Conservation (phyloP, 768 basidiomycete genomes). For the Royoungia palumana region DNA sequence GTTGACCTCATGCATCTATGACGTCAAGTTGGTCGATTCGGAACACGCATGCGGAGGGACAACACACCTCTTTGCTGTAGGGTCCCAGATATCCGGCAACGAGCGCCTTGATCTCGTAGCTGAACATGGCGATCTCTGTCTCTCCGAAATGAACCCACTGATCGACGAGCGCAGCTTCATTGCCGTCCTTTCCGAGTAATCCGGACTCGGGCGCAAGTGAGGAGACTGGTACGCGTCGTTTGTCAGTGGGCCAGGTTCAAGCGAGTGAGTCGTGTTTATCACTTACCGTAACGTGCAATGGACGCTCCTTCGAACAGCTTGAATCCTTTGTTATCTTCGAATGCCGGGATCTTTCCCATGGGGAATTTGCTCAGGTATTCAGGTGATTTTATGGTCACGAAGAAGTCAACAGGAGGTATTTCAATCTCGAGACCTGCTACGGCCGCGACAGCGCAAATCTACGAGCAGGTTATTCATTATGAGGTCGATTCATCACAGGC, state of each 20-base stretch:
- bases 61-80: slow-evolving; percentile 22
- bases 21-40: not conserved
- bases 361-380: slow-evolving; percentile 31
- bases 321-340: slow-evolving; percentile 23
- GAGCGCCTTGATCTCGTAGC: slow-evolving; percentile 17
- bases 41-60: not conserved
- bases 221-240: slow-evolving; percentile 13
- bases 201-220: slow-evolving; percentile 26
- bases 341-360: slow-evolving; percentile 27
- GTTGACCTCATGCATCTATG: slow-evolving; percentile 16
- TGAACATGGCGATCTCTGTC: slow-evolving; percentile 23
- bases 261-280: not conserved
- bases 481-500: not conserved
- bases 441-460: slow-evolving; percentile 26
- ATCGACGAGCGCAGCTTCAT: slow-evolving; percentile 27
- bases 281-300: slow-evolving; percentile 29
- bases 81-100: slow-evolving; percentile 18
- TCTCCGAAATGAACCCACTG: slow-evolving; percentile 33
- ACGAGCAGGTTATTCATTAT: not conserved
- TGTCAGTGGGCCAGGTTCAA: not conserved
- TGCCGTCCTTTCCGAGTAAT: slow-evolving; percentile 21
- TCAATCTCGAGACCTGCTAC: slow-evolving; percentile 27
- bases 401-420: slow-evolving; percentile 18
- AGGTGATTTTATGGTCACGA: slow-evolving; percentile 23
- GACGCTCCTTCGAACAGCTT: slow-evolving; percentile 27